Conservation (phyloP, 345 rosid species). For the Eutrema heterophyllum region DNA sequence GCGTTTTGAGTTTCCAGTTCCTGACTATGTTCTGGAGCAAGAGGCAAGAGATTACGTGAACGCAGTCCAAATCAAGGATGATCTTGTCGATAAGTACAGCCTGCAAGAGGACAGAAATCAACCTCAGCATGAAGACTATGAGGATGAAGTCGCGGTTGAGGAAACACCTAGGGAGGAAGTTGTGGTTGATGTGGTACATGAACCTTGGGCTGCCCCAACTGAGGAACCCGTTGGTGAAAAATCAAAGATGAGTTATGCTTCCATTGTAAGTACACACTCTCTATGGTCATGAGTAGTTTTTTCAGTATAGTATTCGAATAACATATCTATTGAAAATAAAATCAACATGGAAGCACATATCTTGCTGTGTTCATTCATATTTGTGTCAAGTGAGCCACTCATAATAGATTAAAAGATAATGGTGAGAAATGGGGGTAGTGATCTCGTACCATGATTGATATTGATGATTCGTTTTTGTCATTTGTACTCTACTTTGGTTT, state of each 20-base stretch:
- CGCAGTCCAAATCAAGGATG: slow-evolving; percentile 69
- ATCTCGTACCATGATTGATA: background rate
- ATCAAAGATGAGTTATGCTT: slow-evolving; percentile 73
- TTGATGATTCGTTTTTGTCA: background rate
- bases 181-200: slow-evolving; percentile 43
- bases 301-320: background rate
- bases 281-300: background rate
- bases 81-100: slow-evolving; percentile 57
- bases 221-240: slow-evolving; percentile 72
- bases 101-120: slow-evolving; percentile 51
- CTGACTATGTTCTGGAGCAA: slow-evolving; percentile 73
- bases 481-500: background rate
- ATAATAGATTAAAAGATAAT: background rate
- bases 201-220: slow-evolving; percentile 35
- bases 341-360: background rate
- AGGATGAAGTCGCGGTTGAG: slow-evolving; percentile 54
- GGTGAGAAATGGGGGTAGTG: background rate
- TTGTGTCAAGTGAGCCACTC: background rate
- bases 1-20: slow-evolving; percentile 38
- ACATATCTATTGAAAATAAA: background rate
- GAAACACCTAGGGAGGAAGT: slow-evolving; percentile 60
- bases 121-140: slow-evolving; percentile 54
- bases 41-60: slow-evolving; percentile 67
- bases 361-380: background rate
- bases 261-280: slow-evolving; percentile 57